Conservation (phyloP, 2,329 filamentous ascomycete species). For the Pseudogymnoascus sp. region DNA sequence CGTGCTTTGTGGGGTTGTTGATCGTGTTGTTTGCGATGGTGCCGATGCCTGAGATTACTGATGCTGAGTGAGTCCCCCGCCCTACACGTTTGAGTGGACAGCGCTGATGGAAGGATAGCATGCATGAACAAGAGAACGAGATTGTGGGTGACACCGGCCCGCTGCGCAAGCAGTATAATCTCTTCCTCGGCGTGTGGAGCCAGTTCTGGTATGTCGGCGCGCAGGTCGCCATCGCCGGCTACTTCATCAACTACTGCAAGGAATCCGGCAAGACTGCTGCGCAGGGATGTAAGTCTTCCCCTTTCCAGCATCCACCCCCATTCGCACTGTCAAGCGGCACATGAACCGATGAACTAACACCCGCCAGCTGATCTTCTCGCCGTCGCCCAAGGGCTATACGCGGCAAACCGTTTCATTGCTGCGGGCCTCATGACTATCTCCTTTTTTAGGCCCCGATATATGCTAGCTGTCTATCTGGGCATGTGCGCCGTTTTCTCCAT, state of each 20-base stretch:
- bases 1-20: conserved; percentile 50
- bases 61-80: conserved; percentile 53
- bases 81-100: conserved; percentile 45
- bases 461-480: conserved; percentile 58
- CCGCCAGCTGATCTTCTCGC: conserved; percentile 51
- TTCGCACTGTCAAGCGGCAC: no score
- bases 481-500: conserved; percentile 39
- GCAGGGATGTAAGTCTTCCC: not conserved
- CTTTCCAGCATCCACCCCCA: conserved; percentile 25
- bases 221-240: conserved; percentile 56
- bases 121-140: conserved; percentile 10
- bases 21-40: conserved; percentile 52
- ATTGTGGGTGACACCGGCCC: conserved; percentile 41
- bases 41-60: conserved; percentile 46
- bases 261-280: conserved; percentile 24
- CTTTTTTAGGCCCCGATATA: conserved; percentile 49
- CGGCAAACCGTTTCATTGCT: conserved; percentile 64
- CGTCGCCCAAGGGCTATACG: conserved; percentile 67
- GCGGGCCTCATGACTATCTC: conserved; percentile 59
- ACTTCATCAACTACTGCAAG: conserved; percentile 61
- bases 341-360: conserved; percentile 35
- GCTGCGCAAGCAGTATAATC: conserved; percentile 62
- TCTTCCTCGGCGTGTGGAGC: conserved; percentile 67
- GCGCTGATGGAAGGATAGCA: conserved; percentile 46
- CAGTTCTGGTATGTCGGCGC: conserved; percentile 74